Percentiles rank a stretch among this genome's conserved stretches.
Evolutionary conservation across 2,329 filamentous ascomycete species (phyloP).

Genomic region (Aspergillus ochraceoroseus): DNA sequence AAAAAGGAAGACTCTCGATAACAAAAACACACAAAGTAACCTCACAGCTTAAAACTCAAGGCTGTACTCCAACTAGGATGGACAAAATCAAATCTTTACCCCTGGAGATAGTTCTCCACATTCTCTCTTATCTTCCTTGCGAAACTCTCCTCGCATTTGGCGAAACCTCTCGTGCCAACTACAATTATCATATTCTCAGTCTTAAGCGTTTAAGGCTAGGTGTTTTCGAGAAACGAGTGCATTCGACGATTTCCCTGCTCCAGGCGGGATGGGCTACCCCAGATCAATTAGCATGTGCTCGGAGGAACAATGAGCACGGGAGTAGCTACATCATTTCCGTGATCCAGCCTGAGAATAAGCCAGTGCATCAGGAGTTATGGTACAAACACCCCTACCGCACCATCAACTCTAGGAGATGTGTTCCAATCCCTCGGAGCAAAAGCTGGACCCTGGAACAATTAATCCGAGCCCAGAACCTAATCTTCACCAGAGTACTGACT

Average conservation of each 20-base stretch:
- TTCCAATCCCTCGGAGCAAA: conserved; percentile 2
- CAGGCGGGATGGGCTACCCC: conserved; percentile 25
- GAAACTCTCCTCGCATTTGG: conserved; percentile 31
- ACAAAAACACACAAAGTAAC: neutral
- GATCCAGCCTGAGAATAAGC: conserved; percentile 11
- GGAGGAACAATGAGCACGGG: conserved; percentile 5
- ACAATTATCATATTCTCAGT: conserved; percentile 27
- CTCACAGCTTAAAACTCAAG: neutral
- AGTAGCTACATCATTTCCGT: conserved; percentile 18
- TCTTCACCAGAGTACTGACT: conserved; percentile 23
- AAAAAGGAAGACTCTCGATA: neutral
- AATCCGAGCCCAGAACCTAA: conserved; percentile 25
- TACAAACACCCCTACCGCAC: conserved; percentile 1
- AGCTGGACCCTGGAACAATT: conserved; percentile 19
- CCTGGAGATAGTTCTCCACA: conserved; percentile 30
- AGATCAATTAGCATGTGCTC: conserved; percentile 15
- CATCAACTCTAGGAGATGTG: conserved; percentile 4
- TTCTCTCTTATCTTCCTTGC: conserved; percentile 31
- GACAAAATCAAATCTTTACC: conserved; percentile 27
- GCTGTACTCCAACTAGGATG: conserved; percentile 10
- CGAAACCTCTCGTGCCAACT: conserved; percentile 28
- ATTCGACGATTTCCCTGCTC: conserved; percentile 32
- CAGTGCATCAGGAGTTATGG: neutral
- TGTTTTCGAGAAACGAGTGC: conserved; percentile 32
- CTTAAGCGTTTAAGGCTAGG: conserved; percentile 31